Evolutionary conservation across 495 filamentous ascomycete genomes (phyloP).

Genomic region (Penicillium steckii): DNA sequence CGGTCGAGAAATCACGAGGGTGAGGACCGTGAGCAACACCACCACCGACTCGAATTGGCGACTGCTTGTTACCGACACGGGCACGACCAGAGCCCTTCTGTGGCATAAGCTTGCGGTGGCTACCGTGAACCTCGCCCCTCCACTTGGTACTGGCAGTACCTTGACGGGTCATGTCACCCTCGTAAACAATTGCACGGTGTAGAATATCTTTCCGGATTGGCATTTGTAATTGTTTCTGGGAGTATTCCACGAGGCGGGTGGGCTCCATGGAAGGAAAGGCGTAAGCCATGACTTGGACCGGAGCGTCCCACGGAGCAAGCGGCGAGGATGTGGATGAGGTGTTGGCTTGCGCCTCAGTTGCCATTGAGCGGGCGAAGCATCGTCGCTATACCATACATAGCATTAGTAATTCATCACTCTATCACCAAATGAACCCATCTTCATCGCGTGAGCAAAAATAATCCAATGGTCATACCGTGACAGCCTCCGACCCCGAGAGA

Average conservation of each 20-base stretch:
- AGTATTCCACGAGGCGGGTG: conserved; percentile 72
- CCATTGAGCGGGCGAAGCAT: conserved; percentile 69
- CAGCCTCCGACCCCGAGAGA: conserved; percentile 41
- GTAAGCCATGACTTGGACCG: conserved; percentile 80
- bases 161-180: conserved; percentile 83
- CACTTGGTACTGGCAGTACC: conserved; percentile 86
- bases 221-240: conserved; percentile 74
- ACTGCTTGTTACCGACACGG: conserved; percentile 76
- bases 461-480: conserved; percentile 40
- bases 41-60: conserved; percentile 80
- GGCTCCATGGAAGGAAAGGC: conserved; percentile 89
- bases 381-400: conserved; percentile 35
- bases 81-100: conserved; percentile 87
- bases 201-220: conserved; percentile 90
- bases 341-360: conserved; percentile 59
- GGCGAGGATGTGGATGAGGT: conserved; percentile 24
- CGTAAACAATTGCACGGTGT: conserved; percentile 88
- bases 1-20: conserved; percentile 83
- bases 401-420: conserved; percentile 8
- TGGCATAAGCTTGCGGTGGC: conserved; percentile 67
- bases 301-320: conserved; percentile 30
- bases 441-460: conserved; percentile 5
- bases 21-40: conserved; percentile 85
- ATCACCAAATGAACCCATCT: background rate
- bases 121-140: conserved; percentile 80